Conservation (phyloP, 2,329 filamentous ascomycete species). For the Colletotrichum lupini region DNA sequence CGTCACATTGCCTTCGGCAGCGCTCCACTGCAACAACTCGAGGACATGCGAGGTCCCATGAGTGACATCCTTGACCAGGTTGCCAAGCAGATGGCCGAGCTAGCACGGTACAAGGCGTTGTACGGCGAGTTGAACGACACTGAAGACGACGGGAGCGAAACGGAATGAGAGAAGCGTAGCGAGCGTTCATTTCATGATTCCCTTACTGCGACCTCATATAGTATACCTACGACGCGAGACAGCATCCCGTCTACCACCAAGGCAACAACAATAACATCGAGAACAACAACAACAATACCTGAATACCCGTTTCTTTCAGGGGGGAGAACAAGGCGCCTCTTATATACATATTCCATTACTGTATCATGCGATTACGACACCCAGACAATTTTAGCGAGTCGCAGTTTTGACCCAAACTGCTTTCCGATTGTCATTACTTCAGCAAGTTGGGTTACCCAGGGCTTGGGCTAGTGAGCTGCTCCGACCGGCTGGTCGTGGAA, state of each 20-base stretch:
- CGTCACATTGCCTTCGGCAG: conserved; percentile 83
- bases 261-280: conserved; percentile 14
- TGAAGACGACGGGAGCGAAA: conserved; percentile 46
- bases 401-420: conserved; percentile 1
- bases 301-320: conserved; percentile 33
- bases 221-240: conserved; percentile 35
- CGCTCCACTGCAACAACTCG: conserved; percentile 68
- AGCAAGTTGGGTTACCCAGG: neutral
- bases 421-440: conserved; percentile 19
- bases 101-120: conserved; percentile 68
- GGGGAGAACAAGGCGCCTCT: conserved; percentile 26
- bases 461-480: neutral
- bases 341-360: conserved; percentile 29
- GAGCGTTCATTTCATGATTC: conserved; percentile 33
- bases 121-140: conserved; percentile 58
- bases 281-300: conserved; percentile 26
- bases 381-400: conserved; percentile 19
- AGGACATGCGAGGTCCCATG: conserved; percentile 84
- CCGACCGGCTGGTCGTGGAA: neutral
- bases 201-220: conserved; percentile 33
- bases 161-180: conserved; percentile 41
- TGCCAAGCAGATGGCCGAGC: conserved; percentile 69
- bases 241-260: conserved; percentile 21
- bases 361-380: conserved; percentile 33
- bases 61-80: conserved; percentile 74